Base-by-base conservation (phyloP, 257 asterid genomes). In the Jasminum sambac region DNA sequence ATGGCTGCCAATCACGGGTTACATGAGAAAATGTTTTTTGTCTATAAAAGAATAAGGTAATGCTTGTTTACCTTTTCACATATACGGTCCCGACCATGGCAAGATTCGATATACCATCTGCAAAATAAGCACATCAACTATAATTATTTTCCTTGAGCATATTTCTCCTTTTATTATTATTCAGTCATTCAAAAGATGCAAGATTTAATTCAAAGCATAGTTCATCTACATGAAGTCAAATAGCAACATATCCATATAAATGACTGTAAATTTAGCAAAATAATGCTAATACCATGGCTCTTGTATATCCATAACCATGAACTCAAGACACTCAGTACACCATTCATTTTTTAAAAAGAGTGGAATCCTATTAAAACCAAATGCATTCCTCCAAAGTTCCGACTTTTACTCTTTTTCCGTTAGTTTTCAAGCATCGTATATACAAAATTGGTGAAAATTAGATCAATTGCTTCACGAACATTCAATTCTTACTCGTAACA, bases 41-140 rank as follows among this genome's bases (percentile, higher is more conserved):
- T 11, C 46, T n/a, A 14, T 41, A 66, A 24, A 30, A 41, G 14
- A 6, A 78, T 34, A 42, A 24, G 36, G 7, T 65, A 9, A 57
- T 65, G 39, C 48, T 69, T 65, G 30, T 62, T 74, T 80, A 93
- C 98, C 96, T 93, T 94, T 72, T 84, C 96, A 79, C 97, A 80
- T 94, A 96, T 43, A 94, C 96, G 37, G 91, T 89, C 87, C 90
- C 97, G 77, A 94, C 98, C 94, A 90, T 80, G 77, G 88, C 86
- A 26, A 94, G 96, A 82, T 90, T 87, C 43, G 96, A 96, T 43
- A 90, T 95, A 64, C 89, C 96, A 68, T 85, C 98, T 89, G 85
- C 80, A 66, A 52, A 69, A 62, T 38, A 63, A 9, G 44, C 63
- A 14, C 13, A 44, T n/a, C 25, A 9, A 19, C 6, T 5, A 55